phyloP scores from a whole-genome alignment of 1,284 basidiomycete species.

The Malassezia psittaci region DNA sequence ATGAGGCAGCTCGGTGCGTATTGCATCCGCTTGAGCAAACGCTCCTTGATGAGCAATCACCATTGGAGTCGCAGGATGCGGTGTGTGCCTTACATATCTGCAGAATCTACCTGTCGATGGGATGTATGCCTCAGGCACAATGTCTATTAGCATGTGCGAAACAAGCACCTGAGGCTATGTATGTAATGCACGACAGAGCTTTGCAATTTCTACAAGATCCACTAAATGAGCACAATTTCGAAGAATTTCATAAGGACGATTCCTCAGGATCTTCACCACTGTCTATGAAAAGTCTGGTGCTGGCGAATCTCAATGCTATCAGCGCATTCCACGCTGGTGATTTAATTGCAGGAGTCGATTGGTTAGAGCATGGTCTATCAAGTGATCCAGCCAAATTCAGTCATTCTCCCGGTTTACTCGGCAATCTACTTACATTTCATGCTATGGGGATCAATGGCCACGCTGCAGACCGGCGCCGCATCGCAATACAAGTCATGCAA shows the following conservation, averaged over 20 bases:
- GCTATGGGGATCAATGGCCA: neutral
- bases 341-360: neutral
- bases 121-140: neutral
- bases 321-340: constrained; percentile 9
- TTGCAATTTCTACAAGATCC: neutral
- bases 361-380: neutral
- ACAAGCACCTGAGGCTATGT: neutral
- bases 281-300: neutral
- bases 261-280: too few relatives aligned
- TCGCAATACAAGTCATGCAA: neutral
- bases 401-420: neutral
- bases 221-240: neutral
- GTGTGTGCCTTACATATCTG: neutral
- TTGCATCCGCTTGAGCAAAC: neutral
- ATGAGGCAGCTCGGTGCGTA: neutral
- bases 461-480: constrained; percentile 1
- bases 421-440: constrained; percentile 10
- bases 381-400: constrained; percentile 2
- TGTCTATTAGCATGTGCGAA: neutral
- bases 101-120: neutral
- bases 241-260: neutral
- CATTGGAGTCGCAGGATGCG: neutral
- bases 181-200: neutral
- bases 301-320: constrained; percentile 5
- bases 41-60: neutral